phyloP scores from a whole-genome alignment of 306 rosid species.

The Carpinus viminea region DNA sequence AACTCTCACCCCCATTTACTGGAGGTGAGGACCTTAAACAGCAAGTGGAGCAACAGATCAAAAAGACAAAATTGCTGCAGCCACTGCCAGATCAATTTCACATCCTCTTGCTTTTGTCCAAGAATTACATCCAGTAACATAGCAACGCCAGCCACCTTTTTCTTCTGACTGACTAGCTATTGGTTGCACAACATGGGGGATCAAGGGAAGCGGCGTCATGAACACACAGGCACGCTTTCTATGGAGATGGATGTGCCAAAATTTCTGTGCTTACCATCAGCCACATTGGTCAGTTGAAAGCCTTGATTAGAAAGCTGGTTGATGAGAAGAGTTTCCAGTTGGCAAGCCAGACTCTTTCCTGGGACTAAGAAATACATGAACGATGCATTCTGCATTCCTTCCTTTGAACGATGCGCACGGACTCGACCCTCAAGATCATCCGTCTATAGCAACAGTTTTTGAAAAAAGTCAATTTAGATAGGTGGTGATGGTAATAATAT shows the following conservation, averaged over 20 bases:
- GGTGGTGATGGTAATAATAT: not conserved
- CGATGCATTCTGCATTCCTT: slow-evolving; percentile 62
- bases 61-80: slow-evolving; percentile 61
- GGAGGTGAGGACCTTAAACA: slow-evolving; percentile 9
- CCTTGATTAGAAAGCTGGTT: slow-evolving; percentile 80
- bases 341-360: slow-evolving; percentile 87
- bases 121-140: slow-evolving; percentile 10
- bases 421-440: slow-evolving; percentile 85
- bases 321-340: slow-evolving; percentile 88
- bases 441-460: slow-evolving; percentile 38
- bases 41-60: slow-evolving; percentile 43
- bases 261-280: slow-evolving; percentile 88
- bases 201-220: slow-evolving; percentile 10
- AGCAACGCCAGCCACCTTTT: slow-evolving; percentile 14
- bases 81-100: slow-evolving; percentile 36
- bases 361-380: slow-evolving; percentile 71
- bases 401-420: slow-evolving; percentile 66
- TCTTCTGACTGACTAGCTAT: slow-evolving; percentile 5
- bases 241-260: slow-evolving; percentile 68
- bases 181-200: slow-evolving; percentile 19
- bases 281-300: slow-evolving; percentile 62
- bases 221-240: slow-evolving; percentile 38
- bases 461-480: not conserved
- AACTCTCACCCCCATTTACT: slow-evolving; percentile 22
- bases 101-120: not conserved